A percentile compares a stretch with the other conserved stretches of the same genome.
Conservation (phyloP, 108 stramenopile species). For the Cyclotella choctawhatcheeana region DNA sequence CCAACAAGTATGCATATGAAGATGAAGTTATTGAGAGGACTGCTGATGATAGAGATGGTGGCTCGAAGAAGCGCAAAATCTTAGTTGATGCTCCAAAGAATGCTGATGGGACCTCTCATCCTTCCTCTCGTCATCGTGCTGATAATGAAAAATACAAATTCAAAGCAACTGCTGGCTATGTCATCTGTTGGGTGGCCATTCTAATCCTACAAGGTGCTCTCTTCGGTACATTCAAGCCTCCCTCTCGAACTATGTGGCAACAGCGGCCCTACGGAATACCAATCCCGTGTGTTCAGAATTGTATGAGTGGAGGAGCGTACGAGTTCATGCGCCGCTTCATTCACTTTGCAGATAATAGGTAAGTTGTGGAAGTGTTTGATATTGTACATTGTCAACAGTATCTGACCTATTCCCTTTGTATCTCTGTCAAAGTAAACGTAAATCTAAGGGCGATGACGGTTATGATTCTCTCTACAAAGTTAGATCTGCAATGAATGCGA, state of each 20-base stretch:
- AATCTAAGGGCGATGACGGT: conserved; percentile 2
- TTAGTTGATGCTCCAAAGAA: background rate
- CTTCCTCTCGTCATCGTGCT: background rate
- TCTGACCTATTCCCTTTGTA: no score
- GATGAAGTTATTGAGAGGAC: background rate
- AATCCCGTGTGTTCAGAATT: conserved; percentile 12
- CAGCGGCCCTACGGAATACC: background rate
- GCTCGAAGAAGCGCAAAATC: background rate
- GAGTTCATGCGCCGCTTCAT: conserved; percentile 23
- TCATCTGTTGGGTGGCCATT: conserved; percentile 15
- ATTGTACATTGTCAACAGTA: no score
- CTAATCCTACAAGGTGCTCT: conserved; percentile 2
- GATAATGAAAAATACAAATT: conserved; percentile 8
- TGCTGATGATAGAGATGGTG: conserved; percentile 1
- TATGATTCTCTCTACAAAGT: conserved; percentile 25
- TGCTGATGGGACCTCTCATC: background rate
- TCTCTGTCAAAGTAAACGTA: background rate
- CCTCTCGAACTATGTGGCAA: conserved; percentile 9
- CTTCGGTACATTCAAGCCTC: conserved; percentile 13
- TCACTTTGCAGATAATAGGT: conserved; percentile 29
- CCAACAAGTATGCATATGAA: conserved; percentile 5
- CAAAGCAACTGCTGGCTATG: conserved; percentile 9
- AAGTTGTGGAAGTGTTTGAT: no score
- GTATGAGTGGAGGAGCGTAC: conserved; percentile 9
- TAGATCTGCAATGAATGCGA: conserved; percentile 1